phyloP scores from a whole-genome alignment of 768 basidiomycete genomes.

The Tricholoma sp. region DNA sequence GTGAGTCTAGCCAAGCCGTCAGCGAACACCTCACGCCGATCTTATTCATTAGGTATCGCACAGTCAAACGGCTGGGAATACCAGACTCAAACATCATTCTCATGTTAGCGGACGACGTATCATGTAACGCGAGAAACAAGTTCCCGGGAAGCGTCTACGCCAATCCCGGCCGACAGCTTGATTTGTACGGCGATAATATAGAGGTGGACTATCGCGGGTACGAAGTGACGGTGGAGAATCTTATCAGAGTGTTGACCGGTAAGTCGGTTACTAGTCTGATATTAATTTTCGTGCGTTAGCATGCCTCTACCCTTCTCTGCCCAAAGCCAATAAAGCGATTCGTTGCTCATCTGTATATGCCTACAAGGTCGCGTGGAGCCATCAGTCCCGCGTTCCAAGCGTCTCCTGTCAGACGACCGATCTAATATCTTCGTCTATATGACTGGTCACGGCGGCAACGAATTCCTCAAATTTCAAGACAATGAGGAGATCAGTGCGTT shows the following conservation, averaged over 20 bases:
- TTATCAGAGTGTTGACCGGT: slow-evolving; percentile 91
- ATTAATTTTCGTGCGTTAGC: too few relatives aligned
- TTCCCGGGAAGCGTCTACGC: slow-evolving; percentile 92
- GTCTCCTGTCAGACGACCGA: slow-evolving; percentile 82
- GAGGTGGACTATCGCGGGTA: slow-evolving; percentile 99
- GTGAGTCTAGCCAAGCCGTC: slow-evolving; percentile 35
- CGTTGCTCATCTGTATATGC: background rate
- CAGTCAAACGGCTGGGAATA: slow-evolving; percentile 95
- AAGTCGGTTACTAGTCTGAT: slow-evolving; percentile 16
- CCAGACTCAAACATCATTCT: slow-evolving; percentile 99
- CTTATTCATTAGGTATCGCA: slow-evolving; percentile 72
- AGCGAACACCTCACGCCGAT: background rate
- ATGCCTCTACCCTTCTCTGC: background rate
- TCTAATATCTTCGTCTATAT: slow-evolving; percentile 97
- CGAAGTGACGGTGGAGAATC: slow-evolving; percentile 96
- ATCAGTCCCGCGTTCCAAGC: slow-evolving; percentile 86
- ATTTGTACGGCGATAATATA: slow-evolving; percentile 93
- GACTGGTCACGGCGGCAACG: slow-evolving; percentile 98
- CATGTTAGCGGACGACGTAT: slow-evolving; percentile 96
- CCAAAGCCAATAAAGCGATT: background rate
- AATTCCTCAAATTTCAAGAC: slow-evolving; percentile 99
- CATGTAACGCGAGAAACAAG: slow-evolving; percentile 89
- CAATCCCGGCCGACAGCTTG: slow-evolving; percentile 74
- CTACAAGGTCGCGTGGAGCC: slow-evolving; percentile 72
- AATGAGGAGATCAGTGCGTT: slow-evolving; percentile 97